Evolutionary conservation across 805 yeast species (phyloP).

Genomic region (Debaryomyces hansenii): DNA sequence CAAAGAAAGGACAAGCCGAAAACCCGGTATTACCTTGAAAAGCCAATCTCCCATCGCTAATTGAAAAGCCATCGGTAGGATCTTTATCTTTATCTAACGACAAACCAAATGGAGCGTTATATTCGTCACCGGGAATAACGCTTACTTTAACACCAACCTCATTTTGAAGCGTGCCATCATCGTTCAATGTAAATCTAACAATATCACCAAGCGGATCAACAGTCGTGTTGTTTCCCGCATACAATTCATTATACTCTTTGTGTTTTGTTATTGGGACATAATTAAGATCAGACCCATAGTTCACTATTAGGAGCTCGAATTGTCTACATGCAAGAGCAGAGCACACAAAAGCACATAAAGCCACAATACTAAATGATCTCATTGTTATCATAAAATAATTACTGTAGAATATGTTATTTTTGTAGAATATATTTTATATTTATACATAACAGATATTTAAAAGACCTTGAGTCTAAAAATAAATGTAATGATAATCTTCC

Average conservation of each 20-base stretch:
- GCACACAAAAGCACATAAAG: not conserved
- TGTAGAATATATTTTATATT: too few species aligned
- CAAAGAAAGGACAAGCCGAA: not conserved
- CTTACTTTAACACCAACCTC: not conserved
- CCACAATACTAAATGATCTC: not conserved
- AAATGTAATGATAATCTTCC: too few species aligned
- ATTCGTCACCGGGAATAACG: not conserved
- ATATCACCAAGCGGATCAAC: not conserved
- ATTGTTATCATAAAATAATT: not conserved
- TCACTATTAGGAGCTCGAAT: not conserved
- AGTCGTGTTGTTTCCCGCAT: not conserved
- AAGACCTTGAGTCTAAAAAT: too few species aligned
- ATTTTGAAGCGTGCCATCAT: not conserved
- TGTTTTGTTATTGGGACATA: not conserved
- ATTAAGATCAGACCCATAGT: not conserved
- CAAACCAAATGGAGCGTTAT: too few species aligned
- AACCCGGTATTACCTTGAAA: not conserved
- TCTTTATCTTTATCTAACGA: not conserved
- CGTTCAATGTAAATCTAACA: not conserved
- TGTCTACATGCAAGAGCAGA: not conserved
- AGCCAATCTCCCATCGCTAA: not conserved
- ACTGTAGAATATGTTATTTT: too few species aligned
- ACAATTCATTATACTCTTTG: not conserved
- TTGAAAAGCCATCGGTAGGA: not conserved
- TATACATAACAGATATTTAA: too few species aligned